Conservation (phyloP, 2,329 filamentous ascomycete genomes). For the Paecilomyces sp. region DNA sequence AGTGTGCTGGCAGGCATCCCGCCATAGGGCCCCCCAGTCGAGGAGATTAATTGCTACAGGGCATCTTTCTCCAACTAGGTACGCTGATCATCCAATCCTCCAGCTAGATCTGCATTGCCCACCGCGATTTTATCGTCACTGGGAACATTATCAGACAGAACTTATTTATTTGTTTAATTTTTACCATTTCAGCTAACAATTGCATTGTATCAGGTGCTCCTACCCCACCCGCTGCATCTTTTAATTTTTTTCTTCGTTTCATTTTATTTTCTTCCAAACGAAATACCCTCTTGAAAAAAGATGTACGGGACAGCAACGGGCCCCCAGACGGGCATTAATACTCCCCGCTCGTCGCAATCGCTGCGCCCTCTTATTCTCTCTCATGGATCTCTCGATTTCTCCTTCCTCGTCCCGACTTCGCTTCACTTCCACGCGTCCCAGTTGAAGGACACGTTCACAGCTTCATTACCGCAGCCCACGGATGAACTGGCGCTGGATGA, state of each 20-base stretch:
- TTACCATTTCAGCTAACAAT: not conserved
- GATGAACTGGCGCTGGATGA: constrained; percentile 98
- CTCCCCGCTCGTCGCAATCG: constrained; percentile 86
- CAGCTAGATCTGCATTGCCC: not conserved
- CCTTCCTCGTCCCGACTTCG: constrained; percentile 88
- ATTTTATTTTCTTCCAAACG: not conserved
- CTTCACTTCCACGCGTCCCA: constrained; percentile 95
- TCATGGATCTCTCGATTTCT: constrained; percentile 93
- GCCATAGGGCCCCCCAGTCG: not conserved
- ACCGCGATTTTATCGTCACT: not conserved
- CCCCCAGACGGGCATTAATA: constrained; percentile 93
- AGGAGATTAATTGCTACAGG: not conserved
- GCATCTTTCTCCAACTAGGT: not conserved
- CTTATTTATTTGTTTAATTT: not conserved
- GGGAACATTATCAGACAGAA: not conserved
- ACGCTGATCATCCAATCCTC: not conserved
- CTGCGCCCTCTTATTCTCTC: constrained; percentile 83
- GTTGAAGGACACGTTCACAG: constrained; percentile 82
- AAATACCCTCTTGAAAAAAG: constrained; percentile 32
- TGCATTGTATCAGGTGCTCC: not conserved
- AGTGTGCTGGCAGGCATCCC: not conserved
- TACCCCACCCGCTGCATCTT: not conserved
- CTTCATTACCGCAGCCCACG: constrained; percentile 80
- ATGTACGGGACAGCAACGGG: constrained; percentile 82
- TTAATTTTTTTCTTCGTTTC: not conserved